These are phyloP conservation scores for Tulasnella sp. DNA, from an alignment of 768 basidiomycete genomes.

Conservation along the genomic window DNA sequence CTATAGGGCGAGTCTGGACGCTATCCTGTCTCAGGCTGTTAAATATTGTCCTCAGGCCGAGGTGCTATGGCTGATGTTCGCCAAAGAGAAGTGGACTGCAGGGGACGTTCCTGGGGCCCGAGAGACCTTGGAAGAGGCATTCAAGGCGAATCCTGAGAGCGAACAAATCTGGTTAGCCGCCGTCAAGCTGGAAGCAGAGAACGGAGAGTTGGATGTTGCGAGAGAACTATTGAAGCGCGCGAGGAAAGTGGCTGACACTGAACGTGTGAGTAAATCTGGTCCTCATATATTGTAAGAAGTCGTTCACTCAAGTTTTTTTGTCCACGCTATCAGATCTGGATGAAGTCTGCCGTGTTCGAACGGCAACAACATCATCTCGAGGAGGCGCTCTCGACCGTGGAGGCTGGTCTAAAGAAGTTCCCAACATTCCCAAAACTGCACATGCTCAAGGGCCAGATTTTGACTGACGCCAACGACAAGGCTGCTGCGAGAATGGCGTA, in stretches of 20 bases:
- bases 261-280: constrained; percentile 46
- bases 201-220: constrained; percentile 78
- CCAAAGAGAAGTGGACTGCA: constrained; percentile 91
- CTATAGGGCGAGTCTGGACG: constrained; percentile 62
- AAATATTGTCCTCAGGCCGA: constrained; percentile 91
- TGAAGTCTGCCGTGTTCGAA: constrained; percentile 96
- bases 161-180: constrained; percentile 98
- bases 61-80: constrained; percentile 94
- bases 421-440: constrained; percentile 86
- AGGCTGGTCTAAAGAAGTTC: constrained; percentile 69
- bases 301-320: constrained; percentile 13
- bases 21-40: constrained; percentile 71
- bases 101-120: constrained; percentile 89
- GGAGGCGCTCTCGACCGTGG: constrained; percentile 62
- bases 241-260: constrained; percentile 81
- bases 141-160: constrained; percentile 90
- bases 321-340: constrained; percentile 67
- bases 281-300: neutral
- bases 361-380: constrained; percentile 71
- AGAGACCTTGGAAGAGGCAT: constrained; percentile 76
- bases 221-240: constrained; percentile 80
- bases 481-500: constrained; percentile 66
- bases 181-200: constrained; percentile 93
- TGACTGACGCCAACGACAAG: constrained; percentile 48
- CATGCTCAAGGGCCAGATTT: constrained; percentile 94